Evolutionary conservation across 345 rosid species (phyloP).

Genomic region (Mangifera indica): DNA sequence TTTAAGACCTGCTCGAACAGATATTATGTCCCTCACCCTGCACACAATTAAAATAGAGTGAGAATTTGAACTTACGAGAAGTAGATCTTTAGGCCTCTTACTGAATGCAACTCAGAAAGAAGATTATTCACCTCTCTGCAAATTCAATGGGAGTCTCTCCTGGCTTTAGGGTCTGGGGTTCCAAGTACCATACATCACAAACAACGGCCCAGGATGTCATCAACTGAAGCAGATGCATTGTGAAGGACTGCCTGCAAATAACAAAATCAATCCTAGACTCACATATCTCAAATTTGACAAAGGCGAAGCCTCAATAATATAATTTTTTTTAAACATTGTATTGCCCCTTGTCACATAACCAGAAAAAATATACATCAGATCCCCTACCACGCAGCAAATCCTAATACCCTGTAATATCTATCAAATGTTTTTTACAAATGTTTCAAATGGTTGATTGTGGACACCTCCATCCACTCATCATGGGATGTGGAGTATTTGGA

Average conservation of each 20-base stretch:
- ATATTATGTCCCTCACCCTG: conserved; percentile 94
- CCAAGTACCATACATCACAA: conserved; percentile 99
- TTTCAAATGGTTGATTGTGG: neutral
- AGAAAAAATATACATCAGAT: neutral
- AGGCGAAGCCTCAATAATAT: neutral
- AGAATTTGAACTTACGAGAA: neutral
- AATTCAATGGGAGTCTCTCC: conserved; percentile 93
- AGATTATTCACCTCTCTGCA: conserved; percentile 79
- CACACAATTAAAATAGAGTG: conserved; percentile 15
- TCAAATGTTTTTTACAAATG: neutral
- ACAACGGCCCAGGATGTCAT: conserved; percentile 99
- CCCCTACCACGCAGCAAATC: neutral
- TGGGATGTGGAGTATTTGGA: neutral
- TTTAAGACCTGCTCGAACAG: conserved; percentile 85
- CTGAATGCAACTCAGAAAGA: conserved; percentile 2
- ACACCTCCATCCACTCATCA: neutral
- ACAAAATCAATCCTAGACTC: conserved; percentile 14
- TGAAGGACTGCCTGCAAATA: conserved; percentile 86
- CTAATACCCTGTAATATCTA: neutral
- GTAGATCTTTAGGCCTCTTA: neutral
- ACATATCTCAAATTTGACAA: conserved; percentile 1
- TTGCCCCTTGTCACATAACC: neutral
- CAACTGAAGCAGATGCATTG: conserved; percentile 93
- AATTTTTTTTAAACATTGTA: neutral
- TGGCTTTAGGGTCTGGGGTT: conserved; percentile 79